phyloP scores from a whole-genome alignment of 2,329 filamentous ascomycete species.

The Elsinoe ampelina region DNA sequence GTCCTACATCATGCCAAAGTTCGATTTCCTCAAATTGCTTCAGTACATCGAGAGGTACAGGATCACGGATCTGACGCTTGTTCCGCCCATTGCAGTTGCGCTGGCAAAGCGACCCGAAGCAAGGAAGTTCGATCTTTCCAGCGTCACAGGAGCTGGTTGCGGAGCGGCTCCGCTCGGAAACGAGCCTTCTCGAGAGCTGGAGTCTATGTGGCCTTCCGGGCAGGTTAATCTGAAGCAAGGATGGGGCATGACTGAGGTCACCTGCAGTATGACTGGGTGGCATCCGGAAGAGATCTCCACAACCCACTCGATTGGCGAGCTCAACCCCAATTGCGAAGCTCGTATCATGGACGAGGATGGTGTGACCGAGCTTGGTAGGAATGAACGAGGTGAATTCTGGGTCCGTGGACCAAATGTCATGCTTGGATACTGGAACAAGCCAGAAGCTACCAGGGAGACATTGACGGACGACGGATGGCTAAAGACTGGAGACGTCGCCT shows the following conservation, averaged over 20 bases:
- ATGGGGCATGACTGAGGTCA: constrained; percentile 81
- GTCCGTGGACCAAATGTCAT: constrained; percentile 63
- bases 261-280: constrained; percentile 61
- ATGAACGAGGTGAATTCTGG: constrained; percentile 61
- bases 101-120: constrained; percentile 62
- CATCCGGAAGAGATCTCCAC: constrained; percentile 42
- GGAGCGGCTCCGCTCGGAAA: constrained; percentile 58
- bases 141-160: constrained; percentile 48
- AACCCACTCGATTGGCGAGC: constrained; percentile 52
- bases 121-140: constrained; percentile 58
- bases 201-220: constrained; percentile 45
- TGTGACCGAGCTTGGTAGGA: constrained; percentile 37
- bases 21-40: constrained; percentile 66
- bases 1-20: constrained; percentile 69
- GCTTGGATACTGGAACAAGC: constrained; percentile 67
- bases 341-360: constrained; percentile 56
- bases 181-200: constrained; percentile 42
- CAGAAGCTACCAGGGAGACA: constrained; percentile 55
- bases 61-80: constrained; percentile 57
- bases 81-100: constrained; percentile 66
- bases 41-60: constrained; percentile 56
- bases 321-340: constrained; percentile 59
- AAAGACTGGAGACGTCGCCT: constrained; percentile 62
- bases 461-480: constrained; percentile 58
- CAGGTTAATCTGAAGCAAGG: constrained; percentile 51